These are phyloP conservation scores for Raphanus raphanistrum DNA, from an alignment of 345 rosid species.

Conservation along the genomic window DNA sequence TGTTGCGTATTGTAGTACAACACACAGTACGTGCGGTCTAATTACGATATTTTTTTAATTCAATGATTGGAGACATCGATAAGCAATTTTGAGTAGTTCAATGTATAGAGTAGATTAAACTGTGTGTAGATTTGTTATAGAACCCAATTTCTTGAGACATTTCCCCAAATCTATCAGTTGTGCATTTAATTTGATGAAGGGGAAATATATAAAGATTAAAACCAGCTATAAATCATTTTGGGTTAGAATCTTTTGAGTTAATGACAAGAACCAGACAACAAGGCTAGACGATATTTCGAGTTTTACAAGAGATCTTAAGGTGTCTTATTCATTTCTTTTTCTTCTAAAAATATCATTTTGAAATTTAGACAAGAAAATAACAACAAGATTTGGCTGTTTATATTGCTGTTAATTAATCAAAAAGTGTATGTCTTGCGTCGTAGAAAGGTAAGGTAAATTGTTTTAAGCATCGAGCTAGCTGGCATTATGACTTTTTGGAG, in stretches of 20 bases:
- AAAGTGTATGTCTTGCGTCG: slow-evolving; percentile 15
- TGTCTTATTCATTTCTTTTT: background rate
- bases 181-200: background rate
- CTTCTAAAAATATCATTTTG: background rate
- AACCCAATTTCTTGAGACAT: background rate
- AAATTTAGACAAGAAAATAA: slow-evolving; percentile 13
- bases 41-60: background rate
- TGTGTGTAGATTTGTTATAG: background rate
- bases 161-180: background rate
- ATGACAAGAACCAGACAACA: slow-evolving; percentile 3
- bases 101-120: background rate
- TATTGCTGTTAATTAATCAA: background rate
- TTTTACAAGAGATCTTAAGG: slow-evolving; percentile 20
- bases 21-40: slow-evolving; percentile 22
- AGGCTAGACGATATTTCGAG: slow-evolving; percentile 16
- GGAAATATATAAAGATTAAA: background rate
- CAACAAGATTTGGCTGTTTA: slow-evolving; percentile 21
- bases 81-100: background rate
- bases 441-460: slow-evolving; percentile 7
- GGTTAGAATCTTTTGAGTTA: slow-evolving; percentile 3
- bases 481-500: slow-evolving; percentile 32
- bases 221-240: background rate
- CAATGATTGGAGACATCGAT: slow-evolving; percentile 5
- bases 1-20: background rate
- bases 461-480: slow-evolving; percentile 23